These are phyloP conservation scores for Colletotrichum orchidophilum DNA, from an alignment of 2,329 filamentous ascomycete genomes.

Conservation along the genomic window DNA sequence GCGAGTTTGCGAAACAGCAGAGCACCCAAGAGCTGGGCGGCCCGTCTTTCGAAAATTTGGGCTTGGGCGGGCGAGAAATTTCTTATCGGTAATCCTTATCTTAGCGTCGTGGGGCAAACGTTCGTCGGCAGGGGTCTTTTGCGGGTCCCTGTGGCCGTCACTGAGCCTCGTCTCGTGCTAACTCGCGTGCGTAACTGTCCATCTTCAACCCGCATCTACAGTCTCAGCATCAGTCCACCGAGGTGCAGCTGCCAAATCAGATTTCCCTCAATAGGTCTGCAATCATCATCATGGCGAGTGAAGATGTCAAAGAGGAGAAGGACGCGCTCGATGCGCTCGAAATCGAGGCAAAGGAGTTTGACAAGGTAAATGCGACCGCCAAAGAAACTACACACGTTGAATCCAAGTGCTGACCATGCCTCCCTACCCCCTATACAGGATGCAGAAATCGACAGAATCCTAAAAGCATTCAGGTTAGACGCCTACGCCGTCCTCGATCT, in stretches of 20 bases:
- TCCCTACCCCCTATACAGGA: constrained; percentile 64
- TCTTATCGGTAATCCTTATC: constrained; percentile 34
- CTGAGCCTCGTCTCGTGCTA: constrained; percentile 22
- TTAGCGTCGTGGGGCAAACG: constrained; percentile 15
- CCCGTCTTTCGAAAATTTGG: constrained; percentile 31
- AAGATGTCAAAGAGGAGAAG: constrained; percentile 64
- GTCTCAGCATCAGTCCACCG: background rate
- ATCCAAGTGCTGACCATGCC: background rate
- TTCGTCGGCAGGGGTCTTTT: constrained; percentile 1
- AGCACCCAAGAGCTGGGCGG: constrained; percentile 12
- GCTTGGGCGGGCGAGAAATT: constrained; percentile 31
- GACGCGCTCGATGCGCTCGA: constrained; percentile 85
- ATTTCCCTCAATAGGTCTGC: background rate
- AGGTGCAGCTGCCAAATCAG: background rate
- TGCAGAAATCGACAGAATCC: constrained; percentile 93
- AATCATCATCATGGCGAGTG: constrained; percentile 47
- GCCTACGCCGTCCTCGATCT: constrained; percentile 94
- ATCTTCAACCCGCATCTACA: background rate
- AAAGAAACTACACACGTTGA: background rate
- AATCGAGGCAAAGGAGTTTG: constrained; percentile 87
- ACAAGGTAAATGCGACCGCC: constrained; percentile 69
- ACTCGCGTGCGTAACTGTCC: background rate
- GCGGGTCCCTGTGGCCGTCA: constrained; percentile 15
- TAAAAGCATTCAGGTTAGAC: constrained; percentile 84
- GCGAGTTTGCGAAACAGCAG: constrained; percentile 14